phyloP scores from a whole-genome alignment of 78 protist species.

The Dictyostelium citrinum region DNA sequence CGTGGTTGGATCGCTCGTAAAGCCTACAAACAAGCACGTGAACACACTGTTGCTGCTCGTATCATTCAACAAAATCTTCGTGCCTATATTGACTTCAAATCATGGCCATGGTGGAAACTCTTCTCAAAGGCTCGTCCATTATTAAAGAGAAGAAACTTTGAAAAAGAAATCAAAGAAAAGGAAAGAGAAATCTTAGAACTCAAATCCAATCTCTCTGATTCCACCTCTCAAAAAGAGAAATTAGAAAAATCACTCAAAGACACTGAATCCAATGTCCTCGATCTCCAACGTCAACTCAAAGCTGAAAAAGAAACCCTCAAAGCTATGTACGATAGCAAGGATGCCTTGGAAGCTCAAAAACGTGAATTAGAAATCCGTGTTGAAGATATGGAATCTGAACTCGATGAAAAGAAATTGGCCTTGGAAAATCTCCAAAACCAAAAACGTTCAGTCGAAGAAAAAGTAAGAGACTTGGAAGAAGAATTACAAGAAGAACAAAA shows the following conservation, averaged over 20 bases:
- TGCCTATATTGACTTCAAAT: slow-evolving; percentile 83
- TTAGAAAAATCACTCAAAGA: slow-evolving; percentile 70
- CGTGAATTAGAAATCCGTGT: slow-evolving; percentile 66
- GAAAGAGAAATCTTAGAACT: slow-evolving; percentile 57
- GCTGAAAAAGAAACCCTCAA: slow-evolving; percentile 68
- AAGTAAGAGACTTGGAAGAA: slow-evolving; percentile 70
- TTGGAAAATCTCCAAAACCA: slow-evolving; percentile 46
- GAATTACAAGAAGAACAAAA: slow-evolving; percentile 76
- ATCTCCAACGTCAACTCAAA: slow-evolving; percentile 71
- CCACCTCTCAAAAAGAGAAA: slow-evolving; percentile 5
- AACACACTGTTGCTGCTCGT: slow-evolving; percentile 84
- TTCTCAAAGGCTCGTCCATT: slow-evolving; percentile 83
- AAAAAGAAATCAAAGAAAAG: slow-evolving; percentile 83
- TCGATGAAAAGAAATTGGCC: slow-evolving; percentile 45
- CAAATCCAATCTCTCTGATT: slow-evolving; percentile 14
- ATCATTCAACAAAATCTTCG: slow-evolving; percentile 90
- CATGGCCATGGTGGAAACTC: slow-evolving; percentile 88
- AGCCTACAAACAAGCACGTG: slow-evolving; percentile 78
- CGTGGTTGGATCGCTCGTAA: slow-evolving; percentile 90
- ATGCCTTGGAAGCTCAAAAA: slow-evolving; percentile 73
- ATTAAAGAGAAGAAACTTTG: slow-evolving; percentile 82
- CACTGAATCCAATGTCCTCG: slow-evolving; percentile 47
- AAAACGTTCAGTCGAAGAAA: slow-evolving; percentile 65
- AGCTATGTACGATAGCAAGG: slow-evolving; percentile 54
- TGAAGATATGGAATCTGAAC: slow-evolving; percentile 63